A percentile compares a stretch with the other conserved stretches of the same genome.
These are phyloP conservation scores for Penicillium mononematosum DNA, from an alignment of 495 filamentous ascomycete species.

Conservation along the genomic window DNA sequence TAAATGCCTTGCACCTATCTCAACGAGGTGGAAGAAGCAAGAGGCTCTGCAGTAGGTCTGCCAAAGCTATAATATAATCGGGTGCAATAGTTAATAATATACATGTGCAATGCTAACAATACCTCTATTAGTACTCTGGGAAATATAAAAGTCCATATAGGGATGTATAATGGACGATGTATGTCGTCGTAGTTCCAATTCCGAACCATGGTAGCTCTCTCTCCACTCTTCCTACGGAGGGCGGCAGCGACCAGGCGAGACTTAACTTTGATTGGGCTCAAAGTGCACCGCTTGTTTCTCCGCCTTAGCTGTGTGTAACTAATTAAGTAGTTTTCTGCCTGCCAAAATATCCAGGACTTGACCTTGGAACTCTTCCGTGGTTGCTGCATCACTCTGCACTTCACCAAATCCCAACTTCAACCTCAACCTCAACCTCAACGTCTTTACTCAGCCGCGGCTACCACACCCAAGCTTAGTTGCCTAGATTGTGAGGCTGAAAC, in stretches of 20 bases:
- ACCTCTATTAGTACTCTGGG: neutral
- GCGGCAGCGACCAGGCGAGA: neutral
- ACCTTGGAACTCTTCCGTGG: neutral
- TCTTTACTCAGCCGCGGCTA: neutral
- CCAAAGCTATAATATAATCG: neutral
- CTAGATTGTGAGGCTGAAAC: constrained; percentile 6
- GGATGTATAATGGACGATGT: neutral
- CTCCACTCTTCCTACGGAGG: constrained; percentile 20
- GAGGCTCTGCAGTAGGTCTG: constrained; percentile 6
- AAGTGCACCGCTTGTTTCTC: neutral
- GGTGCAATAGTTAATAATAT: neutral
- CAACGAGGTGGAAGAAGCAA: neutral
- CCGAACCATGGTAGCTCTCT: constrained; percentile 26
- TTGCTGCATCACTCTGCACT: neutral
- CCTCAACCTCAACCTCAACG: neutral
- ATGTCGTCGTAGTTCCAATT: constrained; percentile 15
- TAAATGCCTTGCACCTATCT: constrained; percentile 7
- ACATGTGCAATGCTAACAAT: neutral
- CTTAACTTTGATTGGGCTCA: neutral
- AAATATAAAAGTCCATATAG: neutral
- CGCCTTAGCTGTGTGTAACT: neutral
- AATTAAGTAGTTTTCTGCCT: neutral
- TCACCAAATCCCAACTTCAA: constrained; percentile 1
- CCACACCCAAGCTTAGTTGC: neutral
- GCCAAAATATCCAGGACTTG: neutral